Evolutionary conservation across 2,329 filamentous ascomycete species (phyloP), one percentile per base, ranked within the genome.

Genomic region (Claviceps sorghi): DNA sequence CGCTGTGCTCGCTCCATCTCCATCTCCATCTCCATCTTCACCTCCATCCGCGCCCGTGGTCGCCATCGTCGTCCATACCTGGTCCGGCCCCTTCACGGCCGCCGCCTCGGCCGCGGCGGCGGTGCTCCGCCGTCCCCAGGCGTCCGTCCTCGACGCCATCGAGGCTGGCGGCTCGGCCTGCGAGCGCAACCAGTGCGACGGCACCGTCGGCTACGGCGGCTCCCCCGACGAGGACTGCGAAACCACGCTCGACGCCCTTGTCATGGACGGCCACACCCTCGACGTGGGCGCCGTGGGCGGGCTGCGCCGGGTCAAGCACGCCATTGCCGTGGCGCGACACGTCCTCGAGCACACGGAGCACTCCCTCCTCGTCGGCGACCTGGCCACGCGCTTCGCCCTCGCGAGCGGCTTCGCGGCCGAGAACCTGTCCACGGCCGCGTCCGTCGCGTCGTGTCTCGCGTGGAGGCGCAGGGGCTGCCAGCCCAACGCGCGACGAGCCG

Each of bases 161-260:
- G 69, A 76, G 57, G 54, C 67, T n/a, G 76, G 76, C 53, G 76
- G 74, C 62, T 59, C 68, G 22, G 68, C 73, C 1, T 79, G 76
- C 62, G 75, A 79, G 59, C 61, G 61, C 53, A 68, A 70, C 49
- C 76, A 73, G 55, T 79, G 76, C 64, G 76, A 79, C 59, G 70
- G 72, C 48, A 76, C 69, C 40, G 76, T 79, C 40, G 76, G 76
- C 50, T 77, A 66, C 57, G 76, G 76, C 51, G 76, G 76, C 8
- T 77, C 75, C 2, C 75, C 76, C 0, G 75, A 77, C 55, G 76
- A 79, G 60, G 61, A 64, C 34, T 79, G 76, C 64, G 76, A 79
- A 64, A 79, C 76, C 3, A 78, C 76, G 0, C 73, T 79, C 15
- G 76, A 79, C 62, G 76, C 76, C n/a, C 69, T 79, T 67, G 70